These are phyloP conservation scores for Metschnikowia lachancei DNA, from an alignment of 805 yeast genomes.

Conservation along the genomic window DNA sequence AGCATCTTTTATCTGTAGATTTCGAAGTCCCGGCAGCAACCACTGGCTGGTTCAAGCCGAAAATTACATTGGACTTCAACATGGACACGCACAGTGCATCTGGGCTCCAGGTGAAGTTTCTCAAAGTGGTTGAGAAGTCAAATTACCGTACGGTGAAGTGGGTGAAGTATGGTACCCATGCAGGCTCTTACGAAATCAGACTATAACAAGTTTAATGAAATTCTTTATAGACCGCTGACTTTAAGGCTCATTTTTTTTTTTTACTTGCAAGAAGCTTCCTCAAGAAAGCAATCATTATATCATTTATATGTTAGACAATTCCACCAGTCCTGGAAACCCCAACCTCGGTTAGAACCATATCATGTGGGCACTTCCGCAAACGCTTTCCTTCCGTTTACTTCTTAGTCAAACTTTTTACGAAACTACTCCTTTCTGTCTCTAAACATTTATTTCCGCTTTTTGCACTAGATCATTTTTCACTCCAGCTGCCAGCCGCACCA, in stretches of 20 bases:
- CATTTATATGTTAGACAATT: no score
- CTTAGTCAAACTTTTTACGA: no score
- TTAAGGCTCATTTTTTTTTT: no score
- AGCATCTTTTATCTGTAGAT: constrained; percentile 57
- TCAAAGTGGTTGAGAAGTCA: constrained; percentile 58
- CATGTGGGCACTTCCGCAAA: no score
- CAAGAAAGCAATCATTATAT: no score
- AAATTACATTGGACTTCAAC: constrained; percentile 66
- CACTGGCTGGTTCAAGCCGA: constrained; percentile 64
- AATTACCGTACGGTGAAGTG: constrained; percentile 77
- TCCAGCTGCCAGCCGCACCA: background rate
- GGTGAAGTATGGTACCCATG: constrained; percentile 75
- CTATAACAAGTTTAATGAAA: constrained; percentile 5
- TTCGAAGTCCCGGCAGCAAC: constrained; percentile 11
- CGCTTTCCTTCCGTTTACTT: no score
- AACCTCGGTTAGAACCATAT: no score
- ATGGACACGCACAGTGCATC: constrained; percentile 74
- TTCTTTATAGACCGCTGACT: no score
- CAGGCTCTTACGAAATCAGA: constrained; percentile 81
- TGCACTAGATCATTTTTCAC: background rate
- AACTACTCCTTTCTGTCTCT: no score
- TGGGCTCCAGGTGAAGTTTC: constrained; percentile 69
- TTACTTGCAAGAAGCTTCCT: no score
- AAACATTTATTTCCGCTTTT: background rate
- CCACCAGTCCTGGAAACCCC: no score